Evolutionary conservation across 768 basidiomycete species (phyloP).

Genomic region (Russula sp.): DNA sequence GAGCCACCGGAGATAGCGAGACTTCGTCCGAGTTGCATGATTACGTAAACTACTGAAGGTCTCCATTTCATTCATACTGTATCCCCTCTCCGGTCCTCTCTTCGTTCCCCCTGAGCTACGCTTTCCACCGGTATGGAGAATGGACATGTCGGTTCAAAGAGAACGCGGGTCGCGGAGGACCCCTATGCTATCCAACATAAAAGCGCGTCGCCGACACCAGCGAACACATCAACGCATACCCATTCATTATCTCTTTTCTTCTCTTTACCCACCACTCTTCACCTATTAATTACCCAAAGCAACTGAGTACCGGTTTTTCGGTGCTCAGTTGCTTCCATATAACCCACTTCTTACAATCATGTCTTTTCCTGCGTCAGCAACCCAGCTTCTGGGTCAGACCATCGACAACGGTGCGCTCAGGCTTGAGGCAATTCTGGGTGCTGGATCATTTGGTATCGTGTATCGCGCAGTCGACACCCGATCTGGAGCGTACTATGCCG

Average conservation of each 20-base stretch:
- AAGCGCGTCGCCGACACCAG: background rate
- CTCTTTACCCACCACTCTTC: too few relatives aligned
- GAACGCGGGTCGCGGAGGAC: background rate
- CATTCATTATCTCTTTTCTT: too few relatives aligned
- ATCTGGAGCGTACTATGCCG: constrained; percentile 54
- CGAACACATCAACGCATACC: too few relatives aligned
- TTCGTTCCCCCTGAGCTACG: too few relatives aligned
- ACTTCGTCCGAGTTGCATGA: too few relatives aligned
- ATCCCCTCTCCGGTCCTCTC: too few relatives aligned
- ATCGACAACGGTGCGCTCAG: constrained; percentile 81
- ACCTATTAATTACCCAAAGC: background rate
- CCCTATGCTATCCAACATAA: background rate
- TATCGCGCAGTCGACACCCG: constrained; percentile 72
- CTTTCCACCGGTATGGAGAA: too few relatives aligned
- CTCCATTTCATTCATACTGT: too few relatives aligned
- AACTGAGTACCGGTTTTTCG: constrained; percentile 7
- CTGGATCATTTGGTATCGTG: constrained; percentile 94
- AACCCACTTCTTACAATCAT: background rate
- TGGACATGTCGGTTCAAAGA: too few relatives aligned
- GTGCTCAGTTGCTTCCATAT: constrained; percentile 7
- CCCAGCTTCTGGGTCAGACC: constrained; percentile 14
- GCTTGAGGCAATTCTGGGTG: constrained; percentile 81
- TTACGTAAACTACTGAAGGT: too few relatives aligned
- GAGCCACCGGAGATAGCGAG: too few relatives aligned
- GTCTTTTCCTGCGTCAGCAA: constrained; percentile 1